These are phyloP conservation scores for Epichloe hybrida DNA, from an alignment of 2,329 filamentous ascomycete genomes.

Conservation along the genomic window DNA sequence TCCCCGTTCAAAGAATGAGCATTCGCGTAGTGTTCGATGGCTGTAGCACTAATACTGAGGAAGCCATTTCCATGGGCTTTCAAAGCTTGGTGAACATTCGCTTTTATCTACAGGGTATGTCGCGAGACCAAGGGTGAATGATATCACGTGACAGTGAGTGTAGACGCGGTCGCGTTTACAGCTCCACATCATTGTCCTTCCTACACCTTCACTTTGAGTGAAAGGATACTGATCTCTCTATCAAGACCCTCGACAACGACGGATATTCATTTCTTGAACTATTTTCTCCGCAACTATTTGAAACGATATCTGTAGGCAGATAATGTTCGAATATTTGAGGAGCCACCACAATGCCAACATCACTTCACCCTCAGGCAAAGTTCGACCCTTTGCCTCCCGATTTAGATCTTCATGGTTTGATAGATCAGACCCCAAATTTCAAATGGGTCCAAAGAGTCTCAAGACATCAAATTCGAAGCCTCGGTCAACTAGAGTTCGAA, in stretches of 20 bases:
- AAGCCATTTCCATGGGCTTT: too few species aligned
- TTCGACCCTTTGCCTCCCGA: slow-evolving; percentile 86
- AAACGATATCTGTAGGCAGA: neutral
- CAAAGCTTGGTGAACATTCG: too few species aligned
- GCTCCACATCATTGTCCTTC: neutral
- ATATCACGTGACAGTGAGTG: neutral
- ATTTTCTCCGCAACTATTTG: too few species aligned
- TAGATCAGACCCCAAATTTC: slow-evolving; percentile 72
- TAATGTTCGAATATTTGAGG: neutral
- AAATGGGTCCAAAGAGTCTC: slow-evolving; percentile 74
- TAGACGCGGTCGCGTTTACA: neutral
- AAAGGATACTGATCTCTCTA: neutral
- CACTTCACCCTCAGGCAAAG: slow-evolving; percentile 67
- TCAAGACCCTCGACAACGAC: neutral
- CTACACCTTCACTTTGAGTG: neutral
- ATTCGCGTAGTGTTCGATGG: too few species aligned
- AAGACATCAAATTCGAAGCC: slow-evolving; percentile 60
- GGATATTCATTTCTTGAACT: too few species aligned
- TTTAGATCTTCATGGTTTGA: slow-evolving; percentile 62
- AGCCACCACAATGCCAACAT: slow-evolving; percentile 48
- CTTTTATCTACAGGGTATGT: neutral
- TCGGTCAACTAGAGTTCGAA: slow-evolving; percentile 71
- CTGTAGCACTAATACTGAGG: too few species aligned
- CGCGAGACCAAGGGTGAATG: too few species aligned
- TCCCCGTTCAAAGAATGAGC: too few species aligned